phyloP scores from a whole-genome alignment of 495 filamentous ascomycete species.

The Oleoguttula mirabilis region DNA sequence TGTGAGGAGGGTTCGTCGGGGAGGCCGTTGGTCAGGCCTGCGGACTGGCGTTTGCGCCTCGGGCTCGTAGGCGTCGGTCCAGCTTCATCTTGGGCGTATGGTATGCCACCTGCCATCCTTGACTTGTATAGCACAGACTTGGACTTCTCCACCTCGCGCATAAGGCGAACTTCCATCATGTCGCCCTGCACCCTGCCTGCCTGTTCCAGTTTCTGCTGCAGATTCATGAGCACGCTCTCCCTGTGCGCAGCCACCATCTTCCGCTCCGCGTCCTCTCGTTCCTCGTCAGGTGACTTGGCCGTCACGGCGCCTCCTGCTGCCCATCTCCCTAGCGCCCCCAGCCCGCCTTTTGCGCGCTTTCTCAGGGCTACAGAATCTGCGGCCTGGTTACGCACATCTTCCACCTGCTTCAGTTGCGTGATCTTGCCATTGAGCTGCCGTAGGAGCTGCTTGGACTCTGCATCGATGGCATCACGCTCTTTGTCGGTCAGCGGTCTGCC shows the following conservation, averaged over 20 bases:
- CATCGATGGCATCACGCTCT: slow-evolving; percentile 57
- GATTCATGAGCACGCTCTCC: slow-evolving; percentile 72
- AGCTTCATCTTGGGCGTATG: slow-evolving; percentile 11
- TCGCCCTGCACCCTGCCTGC: slow-evolving; percentile 62
- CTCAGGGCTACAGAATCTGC: slow-evolving; percentile 51
- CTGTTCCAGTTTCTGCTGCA: slow-evolving; percentile 58
- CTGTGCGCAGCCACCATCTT: slow-evolving; percentile 49
- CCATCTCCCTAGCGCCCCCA: slow-evolving; percentile 58
- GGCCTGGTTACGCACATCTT: slow-evolving; percentile 67
- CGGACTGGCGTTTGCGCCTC: slow-evolving; percentile 6
- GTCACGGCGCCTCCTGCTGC: slow-evolving; percentile 42
- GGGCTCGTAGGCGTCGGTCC: background rate
- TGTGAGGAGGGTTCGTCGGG: background rate
- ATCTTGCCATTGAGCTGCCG: slow-evolving; percentile 70
- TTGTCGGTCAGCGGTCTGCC: slow-evolving; percentile 36
- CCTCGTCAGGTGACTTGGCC: slow-evolving; percentile 49
- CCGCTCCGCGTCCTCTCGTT: slow-evolving; percentile 54
- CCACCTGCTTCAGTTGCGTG: slow-evolving; percentile 62
- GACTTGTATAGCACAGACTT: slow-evolving; percentile 70
- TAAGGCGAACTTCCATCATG: slow-evolving; percentile 85
- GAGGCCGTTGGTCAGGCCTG: slow-evolving; percentile 1
- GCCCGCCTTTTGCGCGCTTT: slow-evolving; percentile 44
- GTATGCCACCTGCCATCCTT: slow-evolving; percentile 9
- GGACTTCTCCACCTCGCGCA: slow-evolving; percentile 75
- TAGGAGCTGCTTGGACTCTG: slow-evolving; percentile 67